A percentile compares a stretch with the other conserved stretches of the same genome.
Evolutionary conservation across 2,329 filamentous ascomycete genomes (phyloP).

Genomic region (Colletotrichum sp.): DNA sequence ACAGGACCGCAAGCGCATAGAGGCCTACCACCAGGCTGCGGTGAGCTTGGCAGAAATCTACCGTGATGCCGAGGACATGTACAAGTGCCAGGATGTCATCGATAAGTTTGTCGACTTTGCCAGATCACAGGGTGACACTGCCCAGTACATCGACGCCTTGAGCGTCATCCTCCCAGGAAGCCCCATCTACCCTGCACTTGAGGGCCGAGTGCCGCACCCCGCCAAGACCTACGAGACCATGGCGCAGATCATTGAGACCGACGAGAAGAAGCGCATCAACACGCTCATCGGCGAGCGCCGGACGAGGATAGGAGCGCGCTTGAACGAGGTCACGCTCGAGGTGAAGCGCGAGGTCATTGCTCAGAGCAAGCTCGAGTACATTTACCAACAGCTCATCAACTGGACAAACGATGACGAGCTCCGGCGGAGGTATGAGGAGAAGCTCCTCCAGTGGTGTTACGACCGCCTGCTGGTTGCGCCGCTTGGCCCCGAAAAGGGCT

Average conservation of each 20-base stretch:
- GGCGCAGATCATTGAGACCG: slow-evolving; percentile 81
- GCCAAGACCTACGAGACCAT: slow-evolving; percentile 81
- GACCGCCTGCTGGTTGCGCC: slow-evolving; percentile 77
- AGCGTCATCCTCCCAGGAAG: slow-evolving; percentile 80
- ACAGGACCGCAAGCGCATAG: slow-evolving; percentile 71
- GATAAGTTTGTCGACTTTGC: slow-evolving; percentile 82
- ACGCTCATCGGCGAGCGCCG: slow-evolving; percentile 87
- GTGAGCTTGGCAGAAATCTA: slow-evolving; percentile 78
- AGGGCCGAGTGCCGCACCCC: slow-evolving; percentile 83
- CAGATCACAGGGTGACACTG: slow-evolving; percentile 72
- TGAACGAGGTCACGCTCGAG: slow-evolving; percentile 83
- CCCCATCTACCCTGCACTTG: slow-evolving; percentile 79
- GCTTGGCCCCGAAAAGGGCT: slow-evolving; percentile 65
- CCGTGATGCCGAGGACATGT: slow-evolving; percentile 66
- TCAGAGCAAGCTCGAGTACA: slow-evolving; percentile 76
- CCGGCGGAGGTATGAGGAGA: slow-evolving; percentile 87
- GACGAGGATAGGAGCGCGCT: slow-evolving; percentile 83
- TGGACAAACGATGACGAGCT: slow-evolving; percentile 90
- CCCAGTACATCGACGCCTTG: slow-evolving; percentile 79
- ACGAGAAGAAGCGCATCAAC: slow-evolving; percentile 90
- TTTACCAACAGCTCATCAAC: slow-evolving; percentile 85
- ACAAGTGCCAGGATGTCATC: slow-evolving; percentile 70
- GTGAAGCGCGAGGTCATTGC: slow-evolving; percentile 86
- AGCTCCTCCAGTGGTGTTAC: slow-evolving; percentile 80
- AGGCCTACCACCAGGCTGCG: slow-evolving; percentile 76